Evolutionary conservation across 176 grass and related monocot species (phyloP).

Genomic region (Oryza rufipogon): DNA sequence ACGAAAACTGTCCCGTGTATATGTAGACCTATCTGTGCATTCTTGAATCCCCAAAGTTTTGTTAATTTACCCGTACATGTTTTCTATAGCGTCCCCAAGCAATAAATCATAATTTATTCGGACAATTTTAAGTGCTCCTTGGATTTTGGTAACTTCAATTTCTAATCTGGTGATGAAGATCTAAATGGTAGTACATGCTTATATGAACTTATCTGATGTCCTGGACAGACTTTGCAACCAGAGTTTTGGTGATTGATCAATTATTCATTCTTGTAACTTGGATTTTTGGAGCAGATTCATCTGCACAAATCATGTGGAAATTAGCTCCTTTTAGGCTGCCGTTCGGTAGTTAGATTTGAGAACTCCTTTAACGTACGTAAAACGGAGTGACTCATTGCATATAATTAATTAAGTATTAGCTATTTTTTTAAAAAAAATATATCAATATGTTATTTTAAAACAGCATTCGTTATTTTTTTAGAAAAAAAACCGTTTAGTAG

Average conservation of each 20-base stretch:
- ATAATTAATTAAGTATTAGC: no score
- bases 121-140: background rate
- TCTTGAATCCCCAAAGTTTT: constrained; percentile 24
- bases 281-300: background rate
- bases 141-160: background rate
- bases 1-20: background rate
- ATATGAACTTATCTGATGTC: background rate
- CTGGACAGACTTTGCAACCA: background rate
- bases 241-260: no score
- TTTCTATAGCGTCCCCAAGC: background rate
- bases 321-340: no score
- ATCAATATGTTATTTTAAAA: no score
- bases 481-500: no score
- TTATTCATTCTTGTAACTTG: background rate
- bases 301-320: background rate
- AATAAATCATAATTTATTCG: background rate
- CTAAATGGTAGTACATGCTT: background rate
- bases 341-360: no score
- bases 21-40: constrained; percentile 22
- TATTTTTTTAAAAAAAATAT: no score
- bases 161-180: background rate
- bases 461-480: no score
- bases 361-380: no score
- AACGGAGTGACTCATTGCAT: no score
- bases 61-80: constrained; percentile 4